A percentile compares a stretch with the other conserved stretches of the same genome.
Evolutionary conservation across 345 rosid genomes (phyloP).

Genomic region (Mercurialis annua): DNA sequence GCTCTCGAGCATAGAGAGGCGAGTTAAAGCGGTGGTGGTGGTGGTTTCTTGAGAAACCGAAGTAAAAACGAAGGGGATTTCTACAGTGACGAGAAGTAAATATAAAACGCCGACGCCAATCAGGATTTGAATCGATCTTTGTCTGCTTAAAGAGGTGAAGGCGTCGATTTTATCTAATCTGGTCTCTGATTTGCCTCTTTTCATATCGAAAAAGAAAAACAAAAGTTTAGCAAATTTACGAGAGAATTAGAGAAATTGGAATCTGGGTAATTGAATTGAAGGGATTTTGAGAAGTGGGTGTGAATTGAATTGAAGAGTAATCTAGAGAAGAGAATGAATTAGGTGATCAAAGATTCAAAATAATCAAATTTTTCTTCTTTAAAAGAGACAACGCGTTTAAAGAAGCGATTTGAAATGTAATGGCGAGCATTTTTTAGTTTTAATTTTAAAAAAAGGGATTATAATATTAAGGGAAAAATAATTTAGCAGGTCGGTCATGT

Average conservation of each 20-base stretch:
- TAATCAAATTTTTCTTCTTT: too few relatives aligned
- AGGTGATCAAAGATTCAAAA: background rate
- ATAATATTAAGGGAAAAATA: background rate
- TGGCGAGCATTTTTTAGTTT: background rate
- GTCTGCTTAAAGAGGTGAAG: conserved; percentile 47
- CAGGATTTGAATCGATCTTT: conserved; percentile 65
- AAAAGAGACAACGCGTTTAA: background rate
- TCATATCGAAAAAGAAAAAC: conserved; percentile 33
- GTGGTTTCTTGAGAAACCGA: conserved; percentile 46
- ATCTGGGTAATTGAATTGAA: background rate
- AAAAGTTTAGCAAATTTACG: background rate
- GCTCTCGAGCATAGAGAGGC: conserved; percentile 46
- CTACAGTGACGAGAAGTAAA: conserved; percentile 55
- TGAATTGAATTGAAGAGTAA: background rate
- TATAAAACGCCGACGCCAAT: conserved; percentile 54
- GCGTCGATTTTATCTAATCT: conserved; percentile 44
- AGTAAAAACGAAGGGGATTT: conserved; percentile 71
- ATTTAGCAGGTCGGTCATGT: background rate
- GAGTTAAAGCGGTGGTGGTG: conserved; percentile 24
- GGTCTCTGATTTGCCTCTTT: conserved; percentile 45
- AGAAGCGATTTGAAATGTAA: background rate
- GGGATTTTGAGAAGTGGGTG: background rate
- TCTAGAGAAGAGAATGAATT: conserved; percentile 3
- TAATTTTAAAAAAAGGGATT: background rate
- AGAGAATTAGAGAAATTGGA: background rate